Evolutionary conservation across 2,329 filamentous ascomycete species (phyloP).

Genomic region (Exserohilum rostratum): DNA sequence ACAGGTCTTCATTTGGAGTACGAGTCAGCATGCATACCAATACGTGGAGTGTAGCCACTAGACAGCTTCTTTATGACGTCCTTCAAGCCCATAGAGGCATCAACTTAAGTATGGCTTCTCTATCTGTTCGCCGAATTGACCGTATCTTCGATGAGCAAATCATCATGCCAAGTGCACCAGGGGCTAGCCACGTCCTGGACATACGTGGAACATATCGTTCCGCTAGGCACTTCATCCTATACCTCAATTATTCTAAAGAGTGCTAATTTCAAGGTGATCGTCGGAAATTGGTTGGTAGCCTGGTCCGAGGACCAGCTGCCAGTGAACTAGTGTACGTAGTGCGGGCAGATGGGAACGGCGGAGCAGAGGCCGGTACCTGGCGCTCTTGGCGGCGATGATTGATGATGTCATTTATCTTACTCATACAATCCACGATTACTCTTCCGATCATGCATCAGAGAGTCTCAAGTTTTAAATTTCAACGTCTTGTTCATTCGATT

Average conservation of each 20-base stretch:
- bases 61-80: background rate
- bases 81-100: background rate
- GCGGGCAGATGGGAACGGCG: background rate
- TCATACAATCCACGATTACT: background rate
- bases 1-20: background rate
- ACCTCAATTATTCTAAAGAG: background rate
- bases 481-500: too few relatives aligned
- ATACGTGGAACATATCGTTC: background rate
- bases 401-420: slow-evolving; percentile 7
- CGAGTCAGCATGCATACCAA: background rate
- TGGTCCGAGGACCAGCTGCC: background rate
- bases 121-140: background rate
- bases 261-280: background rate
- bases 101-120: background rate
- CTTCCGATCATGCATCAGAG: background rate
- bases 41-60: too few relatives aligned
- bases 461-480: too few relatives aligned
- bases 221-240: background rate
- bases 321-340: background rate
- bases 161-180: background rate
- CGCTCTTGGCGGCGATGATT: slow-evolving; percentile 9
- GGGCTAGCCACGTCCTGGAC: background rate
- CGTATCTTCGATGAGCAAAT: background rate
- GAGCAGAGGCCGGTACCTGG: slow-evolving; percentile 3
- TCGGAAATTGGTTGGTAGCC: background rate